Conservation (phyloP, 2,329 filamentous ascomycete genomes). For the Colletotrichum tropicicola region DNA sequence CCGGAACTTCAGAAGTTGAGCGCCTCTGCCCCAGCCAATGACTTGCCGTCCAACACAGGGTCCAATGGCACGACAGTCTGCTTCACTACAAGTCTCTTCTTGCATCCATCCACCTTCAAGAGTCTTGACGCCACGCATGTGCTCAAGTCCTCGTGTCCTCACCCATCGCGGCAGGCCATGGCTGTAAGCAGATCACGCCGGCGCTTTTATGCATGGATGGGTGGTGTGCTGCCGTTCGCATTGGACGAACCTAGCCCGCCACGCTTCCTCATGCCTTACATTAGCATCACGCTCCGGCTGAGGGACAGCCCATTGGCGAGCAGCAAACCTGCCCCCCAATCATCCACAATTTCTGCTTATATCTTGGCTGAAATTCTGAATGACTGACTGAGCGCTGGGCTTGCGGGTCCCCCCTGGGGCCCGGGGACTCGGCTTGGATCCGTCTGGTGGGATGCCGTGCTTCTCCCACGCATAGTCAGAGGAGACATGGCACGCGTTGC, state of each 20-base stretch:
- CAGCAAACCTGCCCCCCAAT: too few relatives aligned
- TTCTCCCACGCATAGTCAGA: neutral
- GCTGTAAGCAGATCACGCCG: neutral
- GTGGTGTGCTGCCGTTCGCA: constrained; percentile 9
- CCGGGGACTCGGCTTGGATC: constrained; percentile 13
- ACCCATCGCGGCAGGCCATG: neutral
- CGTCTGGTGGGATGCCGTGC: constrained; percentile 17
- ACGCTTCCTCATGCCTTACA: constrained; percentile 3
- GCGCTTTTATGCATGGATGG: neutral
- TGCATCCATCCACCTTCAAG: too few relatives aligned
- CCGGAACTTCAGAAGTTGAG: too few relatives aligned
- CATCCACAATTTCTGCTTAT: too few relatives aligned
- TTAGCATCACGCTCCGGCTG: neutral
- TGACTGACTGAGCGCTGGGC: too few relatives aligned
- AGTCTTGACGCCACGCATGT: too few relatives aligned
- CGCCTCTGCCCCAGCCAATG: too few relatives aligned
- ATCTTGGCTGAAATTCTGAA: too few relatives aligned
- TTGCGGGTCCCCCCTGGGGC: neutral
- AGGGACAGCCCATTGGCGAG: neutral
- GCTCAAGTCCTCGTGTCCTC: neutral
- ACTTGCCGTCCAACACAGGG: too few relatives aligned
- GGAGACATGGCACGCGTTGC: neutral
- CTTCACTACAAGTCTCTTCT: too few relatives aligned
- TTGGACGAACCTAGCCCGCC: constrained; percentile 19
- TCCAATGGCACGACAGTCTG: too few relatives aligned